A percentile compares a stretch with the other conserved stretches of the same genome.
Conservation (phyloP, 1,284 basidiomycete species). For the Anthracocystis setariae region DNA sequence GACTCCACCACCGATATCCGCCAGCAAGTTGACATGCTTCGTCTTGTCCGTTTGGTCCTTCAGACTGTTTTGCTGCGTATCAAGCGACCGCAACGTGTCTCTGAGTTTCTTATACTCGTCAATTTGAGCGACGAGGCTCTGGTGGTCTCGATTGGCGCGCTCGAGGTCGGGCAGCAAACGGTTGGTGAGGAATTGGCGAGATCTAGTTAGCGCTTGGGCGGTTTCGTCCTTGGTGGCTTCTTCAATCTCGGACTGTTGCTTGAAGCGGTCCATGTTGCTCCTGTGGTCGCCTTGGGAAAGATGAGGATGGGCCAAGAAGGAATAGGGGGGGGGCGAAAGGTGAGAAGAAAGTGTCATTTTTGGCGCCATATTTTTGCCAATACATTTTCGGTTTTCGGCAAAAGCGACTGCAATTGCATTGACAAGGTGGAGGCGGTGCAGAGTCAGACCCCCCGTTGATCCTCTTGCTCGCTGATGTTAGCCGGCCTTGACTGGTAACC, state of each 20-base stretch:
- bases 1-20: slow-evolving; percentile 33
- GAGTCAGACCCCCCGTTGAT: no score
- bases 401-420: slow-evolving; percentile 9
- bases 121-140: slow-evolving; percentile 32
- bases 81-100: slow-evolving; percentile 25
- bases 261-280: slow-evolving; percentile 29
- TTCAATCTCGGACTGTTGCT: slow-evolving; percentile 31
- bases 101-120: slow-evolving; percentile 41
- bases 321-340: neutral
- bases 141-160: slow-evolving; percentile 30
- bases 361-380: slow-evolving; percentile 4
- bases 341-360: slow-evolving; percentile 5
- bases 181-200: slow-evolving; percentile 39
- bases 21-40: slow-evolving; percentile 11
- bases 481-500: no score
- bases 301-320: neutral
- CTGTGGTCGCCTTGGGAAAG: no score
- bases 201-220: slow-evolving; percentile 36
- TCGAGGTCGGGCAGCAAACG: slow-evolving; percentile 47
- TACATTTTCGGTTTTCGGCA: slow-evolving; percentile 14
- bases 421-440: neutral
- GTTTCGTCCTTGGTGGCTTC: slow-evolving; percentile 43
- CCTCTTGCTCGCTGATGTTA: no score
- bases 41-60: neutral
- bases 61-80: slow-evolving; percentile 9